phyloP scores from a whole-genome alignment of 176 grass and related monocot genomes.

The Carex parvula region DNA sequence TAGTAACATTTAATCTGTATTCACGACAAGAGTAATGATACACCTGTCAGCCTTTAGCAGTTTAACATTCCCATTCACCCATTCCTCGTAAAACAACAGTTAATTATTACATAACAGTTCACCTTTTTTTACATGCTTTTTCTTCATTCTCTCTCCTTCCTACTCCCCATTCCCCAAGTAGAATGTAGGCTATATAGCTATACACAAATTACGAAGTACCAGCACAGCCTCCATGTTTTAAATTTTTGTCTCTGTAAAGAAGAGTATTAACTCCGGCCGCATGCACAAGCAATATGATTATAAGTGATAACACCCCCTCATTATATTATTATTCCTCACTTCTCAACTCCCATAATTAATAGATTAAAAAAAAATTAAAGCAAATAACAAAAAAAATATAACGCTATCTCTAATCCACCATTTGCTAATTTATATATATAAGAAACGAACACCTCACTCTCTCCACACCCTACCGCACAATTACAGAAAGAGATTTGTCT shows the following conservation, averaged over 20 bases:
- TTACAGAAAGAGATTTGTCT: neutral
- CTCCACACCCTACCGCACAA: neutral
- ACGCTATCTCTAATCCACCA: neutral
- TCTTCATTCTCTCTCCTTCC: neutral
- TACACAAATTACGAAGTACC: neutral
- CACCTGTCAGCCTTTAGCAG: neutral
- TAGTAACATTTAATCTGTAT: neutral
- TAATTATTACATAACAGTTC: neutral
- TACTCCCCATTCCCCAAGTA: neutral
- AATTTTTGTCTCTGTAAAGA: neutral
- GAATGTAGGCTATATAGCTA: neutral
- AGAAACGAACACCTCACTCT: neutral
- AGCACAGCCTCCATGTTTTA: neutral
- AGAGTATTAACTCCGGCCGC: neutral
- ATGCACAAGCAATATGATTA: constrained; percentile 6
- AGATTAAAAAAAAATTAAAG: neutral
- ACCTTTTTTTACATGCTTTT: neutral
- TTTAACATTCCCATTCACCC: neutral
- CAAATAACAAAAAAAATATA: neutral
- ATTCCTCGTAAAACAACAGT: constrained; percentile 8
- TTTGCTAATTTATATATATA: neutral
- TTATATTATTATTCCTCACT: neutral
- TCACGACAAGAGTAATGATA: neutral
- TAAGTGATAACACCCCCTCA: neutral
- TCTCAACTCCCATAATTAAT: neutral